phyloP scores from a whole-genome alignment of 2,329 filamentous ascomycete species.

The Fusarium sp. region DNA sequence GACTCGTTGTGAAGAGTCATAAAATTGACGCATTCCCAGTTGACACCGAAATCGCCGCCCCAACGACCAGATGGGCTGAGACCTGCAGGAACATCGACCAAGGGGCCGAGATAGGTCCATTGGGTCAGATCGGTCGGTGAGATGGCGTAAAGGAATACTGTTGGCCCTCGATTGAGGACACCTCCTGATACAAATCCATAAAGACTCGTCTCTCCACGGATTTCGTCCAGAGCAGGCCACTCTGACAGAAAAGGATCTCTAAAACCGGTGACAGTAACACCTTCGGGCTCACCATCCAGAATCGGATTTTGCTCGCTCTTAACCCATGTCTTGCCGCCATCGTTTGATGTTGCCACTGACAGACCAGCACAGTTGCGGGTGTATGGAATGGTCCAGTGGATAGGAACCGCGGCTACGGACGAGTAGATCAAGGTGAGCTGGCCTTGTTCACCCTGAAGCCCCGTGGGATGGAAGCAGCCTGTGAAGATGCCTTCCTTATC shows the following conservation, averaged over 20 bases:
- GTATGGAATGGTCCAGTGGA: slow-evolving; percentile 52
- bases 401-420: slow-evolving; percentile 47
- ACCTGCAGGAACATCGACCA: slow-evolving; percentile 53
- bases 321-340: slow-evolving; percentile 49
- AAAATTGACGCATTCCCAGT: slow-evolving; percentile 62
- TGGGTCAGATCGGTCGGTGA: slow-evolving; percentile 50
- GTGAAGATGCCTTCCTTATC: slow-evolving; percentile 63
- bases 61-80: slow-evolving; percentile 52
- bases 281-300: slow-evolving; percentile 43
- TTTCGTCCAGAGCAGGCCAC: slow-evolving; percentile 44
- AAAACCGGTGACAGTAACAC: slow-evolving; percentile 46
- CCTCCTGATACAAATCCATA: slow-evolving; percentile 61
- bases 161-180: slow-evolving; percentile 52
- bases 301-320: slow-evolving; percentile 47
- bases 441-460: slow-evolving; percentile 52
- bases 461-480: slow-evolving; percentile 59
- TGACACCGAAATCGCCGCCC: slow-evolving; percentile 60
- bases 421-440: slow-evolving; percentile 49
- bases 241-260: slow-evolving; percentile 47
- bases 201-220: slow-evolving; percentile 43
- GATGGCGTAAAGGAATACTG: slow-evolving; percentile 57
- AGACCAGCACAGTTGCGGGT: slow-evolving; percentile 54
- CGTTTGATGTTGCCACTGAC: slow-evolving; percentile 50
- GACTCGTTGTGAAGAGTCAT: slow-evolving; percentile 50
- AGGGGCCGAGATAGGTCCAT: slow-evolving; percentile 57